phyloP scores from a whole-genome alignment of 352 stramenopile genomes.

The Phytophthora meadii region DNA sequence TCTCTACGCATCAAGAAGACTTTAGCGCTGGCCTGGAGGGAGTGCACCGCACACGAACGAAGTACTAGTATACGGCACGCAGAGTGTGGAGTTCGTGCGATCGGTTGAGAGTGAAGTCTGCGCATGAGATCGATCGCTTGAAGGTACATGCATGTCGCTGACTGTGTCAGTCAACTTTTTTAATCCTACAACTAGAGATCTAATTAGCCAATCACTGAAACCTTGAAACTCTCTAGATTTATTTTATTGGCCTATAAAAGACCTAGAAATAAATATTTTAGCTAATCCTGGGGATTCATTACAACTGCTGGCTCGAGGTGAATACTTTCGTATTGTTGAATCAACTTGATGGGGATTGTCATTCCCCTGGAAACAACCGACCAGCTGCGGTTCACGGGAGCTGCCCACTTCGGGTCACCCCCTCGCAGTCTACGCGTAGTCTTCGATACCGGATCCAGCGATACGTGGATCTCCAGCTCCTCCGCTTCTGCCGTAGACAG shows the following conservation, averaged over 20 bases:
- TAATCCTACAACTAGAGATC: too few relatives aligned
- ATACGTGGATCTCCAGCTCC: constrained; percentile 21
- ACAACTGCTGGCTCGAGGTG: constrained; percentile 3
- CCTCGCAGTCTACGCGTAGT: constrained; percentile 13
- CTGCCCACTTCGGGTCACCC: constrained; percentile 3
- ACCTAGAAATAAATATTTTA: too few relatives aligned
- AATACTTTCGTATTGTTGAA: constrained; percentile 15
- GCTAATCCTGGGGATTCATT: too few relatives aligned
- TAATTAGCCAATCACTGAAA: too few relatives aligned
- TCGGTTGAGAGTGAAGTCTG: constrained; percentile 8
- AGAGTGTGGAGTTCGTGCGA: not conserved
- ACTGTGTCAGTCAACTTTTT: too few relatives aligned
- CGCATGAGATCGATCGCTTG: constrained; percentile 8
- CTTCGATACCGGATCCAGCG: constrained; percentile 35
- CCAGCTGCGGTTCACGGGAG: constrained; percentile 23
- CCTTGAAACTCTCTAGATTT: too few relatives aligned
- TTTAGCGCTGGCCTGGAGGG: not conserved
- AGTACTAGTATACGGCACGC: too few relatives aligned
- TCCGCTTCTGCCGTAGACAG: not conserved
- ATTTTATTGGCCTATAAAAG: too few relatives aligned
- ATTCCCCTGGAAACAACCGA: constrained; percentile 22
- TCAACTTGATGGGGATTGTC: not conserved
- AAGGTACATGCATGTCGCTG: too few relatives aligned
- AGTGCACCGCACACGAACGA: not conserved
- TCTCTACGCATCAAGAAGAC: not conserved